Evolutionary conservation across 768 basidiomycete species (phyloP).

Genomic region (Mycena galopus): DNA sequence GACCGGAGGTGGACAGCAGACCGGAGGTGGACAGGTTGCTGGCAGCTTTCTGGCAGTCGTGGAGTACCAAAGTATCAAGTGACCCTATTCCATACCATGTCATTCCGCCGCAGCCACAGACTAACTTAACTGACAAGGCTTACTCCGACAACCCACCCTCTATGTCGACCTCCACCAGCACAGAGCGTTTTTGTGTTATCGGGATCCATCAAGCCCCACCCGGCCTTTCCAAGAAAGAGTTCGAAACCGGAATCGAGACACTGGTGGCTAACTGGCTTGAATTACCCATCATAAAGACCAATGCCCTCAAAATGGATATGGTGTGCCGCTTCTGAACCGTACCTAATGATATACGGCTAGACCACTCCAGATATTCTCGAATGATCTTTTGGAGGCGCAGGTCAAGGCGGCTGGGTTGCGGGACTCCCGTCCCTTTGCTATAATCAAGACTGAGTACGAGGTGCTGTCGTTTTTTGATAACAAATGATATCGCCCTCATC

Average conservation of each 20-base stretch:
- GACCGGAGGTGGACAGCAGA: not conserved
- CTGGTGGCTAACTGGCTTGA: constrained; percentile 9
- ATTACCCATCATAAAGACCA: constrained; percentile 3
- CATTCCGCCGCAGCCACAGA: constrained; percentile 2
- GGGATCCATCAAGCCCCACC: constrained; percentile 6
- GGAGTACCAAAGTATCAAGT: constrained; percentile 11
- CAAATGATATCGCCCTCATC: no score
- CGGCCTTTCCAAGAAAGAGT: constrained; percentile 8
- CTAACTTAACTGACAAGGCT: constrained; percentile 2
- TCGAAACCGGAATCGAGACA: constrained; percentile 9
- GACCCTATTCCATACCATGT: not conserved
- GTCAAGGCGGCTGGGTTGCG: no score
- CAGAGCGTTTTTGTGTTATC: constrained; percentile 12
- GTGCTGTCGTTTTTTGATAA: no score
- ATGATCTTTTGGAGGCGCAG: constrained; percentile 3
- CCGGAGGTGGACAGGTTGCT: not conserved
- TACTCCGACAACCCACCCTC: constrained; percentile 1
- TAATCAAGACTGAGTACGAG: no score
- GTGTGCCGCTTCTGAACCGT: constrained; percentile 7
- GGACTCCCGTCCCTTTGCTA: no score
- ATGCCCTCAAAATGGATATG: constrained; percentile 9
- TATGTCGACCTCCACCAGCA: constrained; percentile 7
- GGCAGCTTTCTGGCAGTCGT: constrained; percentile 2
- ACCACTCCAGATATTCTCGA: constrained; percentile 9
- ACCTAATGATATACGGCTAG: constrained; percentile 1